phyloP scores from a whole-genome alignment of 1,139 yeast species.

The Lodderomyces oxycetoniae region DNA sequence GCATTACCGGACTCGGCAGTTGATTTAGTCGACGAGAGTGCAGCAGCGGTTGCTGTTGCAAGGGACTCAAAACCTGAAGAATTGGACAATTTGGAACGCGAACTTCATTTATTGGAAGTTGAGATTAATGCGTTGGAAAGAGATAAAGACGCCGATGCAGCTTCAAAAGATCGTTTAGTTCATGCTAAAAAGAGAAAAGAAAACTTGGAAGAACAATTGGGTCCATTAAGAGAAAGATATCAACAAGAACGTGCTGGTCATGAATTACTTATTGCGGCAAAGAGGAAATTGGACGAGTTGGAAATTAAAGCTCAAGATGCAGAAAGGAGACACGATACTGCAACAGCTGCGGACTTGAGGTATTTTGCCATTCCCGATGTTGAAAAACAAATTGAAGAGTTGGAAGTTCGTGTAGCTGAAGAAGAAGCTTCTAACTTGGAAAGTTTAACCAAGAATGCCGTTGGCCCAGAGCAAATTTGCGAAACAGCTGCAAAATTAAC shows the following conservation, averaged over 20 bases:
- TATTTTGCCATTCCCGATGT: conserved; percentile 96
- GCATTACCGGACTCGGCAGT: conserved; percentile 97
- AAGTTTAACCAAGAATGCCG: conserved; percentile 78
- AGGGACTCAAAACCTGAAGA: conserved; percentile 98
- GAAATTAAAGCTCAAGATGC: conserved; percentile 93
- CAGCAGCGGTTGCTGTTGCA: conserved; percentile 97
- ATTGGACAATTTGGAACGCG: conserved; percentile 87
- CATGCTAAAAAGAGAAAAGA: conserved; percentile 78
- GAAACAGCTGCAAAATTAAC: conserved; percentile 97
- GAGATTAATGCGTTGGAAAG: conserved; percentile 97
- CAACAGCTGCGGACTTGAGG: conserved; percentile 91
- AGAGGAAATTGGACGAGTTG: conserved; percentile 86
- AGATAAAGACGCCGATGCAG: conserved; percentile 84
- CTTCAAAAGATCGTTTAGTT: conserved; percentile 80
- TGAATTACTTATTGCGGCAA: conserved; percentile 82
- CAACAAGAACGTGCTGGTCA: conserved; percentile 88
- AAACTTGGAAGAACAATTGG: conserved; percentile 75
- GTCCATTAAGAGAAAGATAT: conserved; percentile 82
- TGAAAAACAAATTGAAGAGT: conserved; percentile 64
- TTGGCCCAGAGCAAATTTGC: conserved; percentile 87
- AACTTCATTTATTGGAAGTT: conserved; percentile 83
- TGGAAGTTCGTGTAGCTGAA: conserved; percentile 74
- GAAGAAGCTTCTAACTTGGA: conserved; percentile 62
- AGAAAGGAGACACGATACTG: conserved; percentile 93
- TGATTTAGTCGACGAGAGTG: conserved; percentile 92